These are phyloP conservation scores for Aspergillus sp. DNA, from an alignment of 2,329 filamentous ascomycete genomes.

Conservation along the genomic window DNA sequence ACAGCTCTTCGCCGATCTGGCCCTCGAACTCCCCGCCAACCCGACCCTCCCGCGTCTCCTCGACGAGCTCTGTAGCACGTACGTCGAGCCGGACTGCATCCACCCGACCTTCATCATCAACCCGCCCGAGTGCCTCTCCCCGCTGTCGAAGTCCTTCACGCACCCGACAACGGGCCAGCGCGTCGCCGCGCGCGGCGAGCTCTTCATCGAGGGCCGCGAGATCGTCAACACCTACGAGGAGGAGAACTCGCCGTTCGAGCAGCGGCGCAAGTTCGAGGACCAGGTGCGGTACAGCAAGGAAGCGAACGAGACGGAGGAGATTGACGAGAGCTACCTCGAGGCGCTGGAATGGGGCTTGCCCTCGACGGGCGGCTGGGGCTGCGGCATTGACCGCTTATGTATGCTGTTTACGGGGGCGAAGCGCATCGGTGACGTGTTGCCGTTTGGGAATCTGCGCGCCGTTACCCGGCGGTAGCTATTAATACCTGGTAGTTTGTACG, in stretches of 20 bases:
- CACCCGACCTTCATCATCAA: constrained; percentile 81
- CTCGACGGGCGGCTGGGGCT: constrained; percentile 96
- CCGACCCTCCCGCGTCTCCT: constrained; percentile 68
- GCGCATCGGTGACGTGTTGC: constrained; percentile 80
- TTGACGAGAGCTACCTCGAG: constrained; percentile 79
- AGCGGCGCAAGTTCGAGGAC: constrained; percentile 75
- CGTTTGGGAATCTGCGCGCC: constrained; percentile 76
- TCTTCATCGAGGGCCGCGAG: constrained; percentile 77
- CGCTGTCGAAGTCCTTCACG: constrained; percentile 80
- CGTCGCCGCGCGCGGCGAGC: constrained; percentile 77
- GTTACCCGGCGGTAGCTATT: constrained; percentile 32
- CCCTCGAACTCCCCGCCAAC: constrained; percentile 49
- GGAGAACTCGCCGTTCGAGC: constrained; percentile 87
- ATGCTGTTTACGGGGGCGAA: constrained; percentile 83
- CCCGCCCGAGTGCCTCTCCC: constrained; percentile 87
- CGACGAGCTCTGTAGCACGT: constrained; percentile 72
- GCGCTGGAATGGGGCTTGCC: constrained; percentile 86
- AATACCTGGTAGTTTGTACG: constrained; percentile 6
- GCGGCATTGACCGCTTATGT: constrained; percentile 82
- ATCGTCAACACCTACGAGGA: constrained; percentile 98
- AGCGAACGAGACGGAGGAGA: constrained; percentile 47
- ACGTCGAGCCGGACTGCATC: constrained; percentile 73
- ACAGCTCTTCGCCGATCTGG: constrained; percentile 51
- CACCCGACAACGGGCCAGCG: constrained; percentile 67
- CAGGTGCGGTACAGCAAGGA: constrained; percentile 51